Evolutionary conservation across 1,284 basidiomycete genomes (phyloP), one percentile per base, ranked within the genome.

Genomic region (Tilletiaria anomala): DNA sequence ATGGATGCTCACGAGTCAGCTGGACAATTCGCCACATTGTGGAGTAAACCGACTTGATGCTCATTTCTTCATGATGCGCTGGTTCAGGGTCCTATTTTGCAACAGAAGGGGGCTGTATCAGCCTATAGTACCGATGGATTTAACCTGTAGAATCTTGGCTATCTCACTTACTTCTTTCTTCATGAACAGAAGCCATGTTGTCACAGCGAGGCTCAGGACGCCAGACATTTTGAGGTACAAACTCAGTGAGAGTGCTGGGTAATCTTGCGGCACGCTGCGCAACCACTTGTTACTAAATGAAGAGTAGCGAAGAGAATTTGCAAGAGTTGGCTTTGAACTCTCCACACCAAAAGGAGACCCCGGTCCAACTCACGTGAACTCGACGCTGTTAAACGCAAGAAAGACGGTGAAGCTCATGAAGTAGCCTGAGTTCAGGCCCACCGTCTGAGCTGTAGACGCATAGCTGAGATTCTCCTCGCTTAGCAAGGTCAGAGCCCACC

Each of bases 371-470:
- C 56, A 88, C 83, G 78, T 76, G 62, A 97, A 97, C 33, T 83
- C 82, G 57, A 87, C 79, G 55, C 84, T 88, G 66, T 96, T 97
- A 65, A 99, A 79, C 0, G 93, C 91, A 22, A 99, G 75, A 65
- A 99, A 97, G 19, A 97, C 87, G 19, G 93, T 97, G 63, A 96
- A 97, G 5, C 85, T 88, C 31, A 89, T 76, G 58, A 97, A 93
- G 68, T 83, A 96, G 20, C 93, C 93, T 3, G 86, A 84, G 58
- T 94, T 96, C 32, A 97, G 74, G 15, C 93, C 93, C 44, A 97
- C 85, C 0, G 93, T 97, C 68, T 99, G 93, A 38, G 91, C 94
- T 3, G 91, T 97, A 19, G 86, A 91, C 5, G 93, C 93, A 62
- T 93, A 99, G 16, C 87, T 86, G 32, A 97, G 71, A 63, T 89